Conservation (phyloP, 805 yeast genomes). For the Torulaspora delbrueckii region DNA sequence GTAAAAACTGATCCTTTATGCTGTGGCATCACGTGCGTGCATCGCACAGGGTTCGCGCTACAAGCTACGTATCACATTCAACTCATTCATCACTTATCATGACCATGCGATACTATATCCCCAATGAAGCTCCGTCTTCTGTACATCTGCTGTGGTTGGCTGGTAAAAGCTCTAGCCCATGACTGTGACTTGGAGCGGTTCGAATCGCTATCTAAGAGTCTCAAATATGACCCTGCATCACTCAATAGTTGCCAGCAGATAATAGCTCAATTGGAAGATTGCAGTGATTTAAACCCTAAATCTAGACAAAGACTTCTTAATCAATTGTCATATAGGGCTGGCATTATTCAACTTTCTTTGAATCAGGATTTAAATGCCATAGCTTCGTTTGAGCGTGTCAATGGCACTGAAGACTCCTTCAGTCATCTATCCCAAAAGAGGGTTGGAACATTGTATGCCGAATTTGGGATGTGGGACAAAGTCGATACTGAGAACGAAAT, state of each 20-base stretch:
- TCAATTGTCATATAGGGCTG: constrained; percentile 52
- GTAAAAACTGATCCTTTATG: neutral
- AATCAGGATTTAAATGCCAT: constrained; percentile 52
- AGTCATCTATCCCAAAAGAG: constrained; percentile 47
- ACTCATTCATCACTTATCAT: neutral
- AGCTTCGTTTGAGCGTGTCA: constrained; percentile 46
- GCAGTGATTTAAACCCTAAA: neutral
- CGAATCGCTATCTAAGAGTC: constrained; percentile 4
- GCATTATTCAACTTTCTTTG: constrained; percentile 54
- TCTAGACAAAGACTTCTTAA: constrained; percentile 10
- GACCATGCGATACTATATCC: too few species aligned
- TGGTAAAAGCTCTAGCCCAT: neutral
- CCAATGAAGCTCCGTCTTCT: neutral
- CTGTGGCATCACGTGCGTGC: neutral
- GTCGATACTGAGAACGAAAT: constrained; percentile 23
- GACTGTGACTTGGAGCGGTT: constrained; percentile 10
- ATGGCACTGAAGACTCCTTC: constrained; percentile 35
- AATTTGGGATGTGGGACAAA: constrained; percentile 47
- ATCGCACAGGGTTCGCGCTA: neutral
- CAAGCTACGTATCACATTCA: neutral
- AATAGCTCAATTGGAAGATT: constrained; percentile 9
- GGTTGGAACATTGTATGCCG: constrained; percentile 45
- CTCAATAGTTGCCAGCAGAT: constrained; percentile 14
- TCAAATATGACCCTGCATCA: constrained; percentile 14
- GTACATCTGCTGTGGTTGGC: neutral